phyloP scores from a whole-genome alignment of 2,329 filamentous ascomycete genomes.

The Pseudocercospora crystallina region DNA sequence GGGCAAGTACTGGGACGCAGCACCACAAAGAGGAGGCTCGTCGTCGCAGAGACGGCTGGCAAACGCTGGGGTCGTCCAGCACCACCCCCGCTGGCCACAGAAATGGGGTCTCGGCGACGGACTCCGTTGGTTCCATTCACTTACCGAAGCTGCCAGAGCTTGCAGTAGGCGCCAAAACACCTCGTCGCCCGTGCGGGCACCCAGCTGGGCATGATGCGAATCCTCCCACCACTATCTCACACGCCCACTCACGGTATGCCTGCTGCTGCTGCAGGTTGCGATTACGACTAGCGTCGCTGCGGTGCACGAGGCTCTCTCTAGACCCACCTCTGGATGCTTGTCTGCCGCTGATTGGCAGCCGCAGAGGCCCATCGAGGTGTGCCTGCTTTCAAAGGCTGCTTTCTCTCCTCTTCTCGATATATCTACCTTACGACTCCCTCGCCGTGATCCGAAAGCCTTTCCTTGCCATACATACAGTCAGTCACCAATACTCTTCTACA shows the following conservation, averaged over 20 bases:
- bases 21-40: neutral
- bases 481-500: slow-evolving; percentile 5
- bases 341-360: slow-evolving; percentile 4
- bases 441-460: neutral
- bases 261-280: neutral
- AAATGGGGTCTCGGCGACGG: too few species aligned
- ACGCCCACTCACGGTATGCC: slow-evolving; percentile 2
- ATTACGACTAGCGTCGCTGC: slow-evolving; percentile 5
- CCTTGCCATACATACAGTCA: slow-evolving; percentile 2
- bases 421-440: slow-evolving; percentile 3
- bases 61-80: too few species aligned
- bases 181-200: neutral
- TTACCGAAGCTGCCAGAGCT: neutral
- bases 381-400: slow-evolving; percentile 4
- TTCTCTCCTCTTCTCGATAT: slow-evolving; percentile 5
- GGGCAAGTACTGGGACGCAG: too few species aligned
- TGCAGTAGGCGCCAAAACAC: neutral
- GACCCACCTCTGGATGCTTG: slow-evolving; percentile 7
- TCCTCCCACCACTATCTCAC: slow-evolving; percentile 6
- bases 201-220: neutral
- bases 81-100: too few species aligned
- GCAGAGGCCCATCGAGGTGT: neutral
- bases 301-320: slow-evolving; percentile 12
- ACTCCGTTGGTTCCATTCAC: too few species aligned
- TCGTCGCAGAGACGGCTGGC: slow-evolving; percentile 7